Evolutionary conservation across 768 basidiomycete species (phyloP).

Genomic region (Termitomyces sp.): DNA sequence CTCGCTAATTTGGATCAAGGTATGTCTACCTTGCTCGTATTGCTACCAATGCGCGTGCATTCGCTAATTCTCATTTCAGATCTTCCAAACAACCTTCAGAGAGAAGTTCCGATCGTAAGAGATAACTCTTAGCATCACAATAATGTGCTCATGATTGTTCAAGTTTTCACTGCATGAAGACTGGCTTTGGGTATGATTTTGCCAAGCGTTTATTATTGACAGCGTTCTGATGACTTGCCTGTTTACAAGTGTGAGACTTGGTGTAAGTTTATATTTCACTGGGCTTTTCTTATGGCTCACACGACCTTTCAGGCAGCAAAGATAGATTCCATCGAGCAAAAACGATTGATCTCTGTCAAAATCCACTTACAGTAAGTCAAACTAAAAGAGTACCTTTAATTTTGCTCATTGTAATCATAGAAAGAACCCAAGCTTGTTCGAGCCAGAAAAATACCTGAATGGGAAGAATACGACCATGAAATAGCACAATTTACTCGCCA

Average conservation of each 20-base stretch:
- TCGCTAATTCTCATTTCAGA: conserved; percentile 38
- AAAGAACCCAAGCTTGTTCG: conserved; percentile 96
- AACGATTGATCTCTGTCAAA: conserved; percentile 95
- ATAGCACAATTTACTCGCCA: conserved; percentile 77
- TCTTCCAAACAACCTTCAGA: conserved; percentile 92
- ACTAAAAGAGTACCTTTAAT: neutral
- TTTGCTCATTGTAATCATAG: conserved; percentile 32
- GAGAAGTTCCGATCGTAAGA: conserved; percentile 86
- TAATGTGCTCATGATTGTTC: neutral
- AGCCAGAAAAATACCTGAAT: conserved; percentile 94
- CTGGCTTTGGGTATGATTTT: conserved; percentile 86
- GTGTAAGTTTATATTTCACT: conserved; percentile 53
- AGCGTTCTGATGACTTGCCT: neutral
- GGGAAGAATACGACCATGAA: conserved; percentile 92
- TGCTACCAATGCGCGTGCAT: neutral
- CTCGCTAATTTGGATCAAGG: conserved; percentile 95
- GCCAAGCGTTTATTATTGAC: neutral
- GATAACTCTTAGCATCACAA: conserved; percentile 16
- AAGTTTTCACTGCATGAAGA: conserved; percentile 86
- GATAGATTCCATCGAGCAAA: conserved; percentile 76
- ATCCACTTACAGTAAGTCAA: conserved; percentile 80
- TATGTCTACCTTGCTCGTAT: conserved; percentile 15
- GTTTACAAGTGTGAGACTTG: conserved; percentile 86
- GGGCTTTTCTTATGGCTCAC: neutral
- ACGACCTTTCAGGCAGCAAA: conserved; percentile 54